Evolutionary conservation across 148 eudicot genomes (phyloP).

Genomic region (Gaultheria prostrata): DNA sequence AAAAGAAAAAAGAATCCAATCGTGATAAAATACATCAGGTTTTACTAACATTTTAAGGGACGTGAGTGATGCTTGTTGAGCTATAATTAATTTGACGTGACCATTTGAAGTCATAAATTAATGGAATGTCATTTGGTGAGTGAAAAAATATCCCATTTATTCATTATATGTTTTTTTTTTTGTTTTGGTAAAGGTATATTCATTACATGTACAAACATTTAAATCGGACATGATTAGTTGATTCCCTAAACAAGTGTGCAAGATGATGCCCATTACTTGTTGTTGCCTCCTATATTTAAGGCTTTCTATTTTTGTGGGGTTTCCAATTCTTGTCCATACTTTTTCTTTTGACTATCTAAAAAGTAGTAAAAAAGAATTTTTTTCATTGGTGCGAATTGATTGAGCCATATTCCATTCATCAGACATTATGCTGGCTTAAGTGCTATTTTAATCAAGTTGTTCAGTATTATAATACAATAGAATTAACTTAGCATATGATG

Average conservation of each 20-base stretch:
- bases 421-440: not conserved
- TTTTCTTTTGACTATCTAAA: not conserved
- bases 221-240: not conserved
- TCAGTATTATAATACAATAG: not conserved
- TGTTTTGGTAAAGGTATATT: no score
- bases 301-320: not conserved
- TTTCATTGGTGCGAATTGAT: constrained; percentile 5
- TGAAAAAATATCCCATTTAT: no score
- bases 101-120: not conserved
- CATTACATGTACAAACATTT: not conserved
- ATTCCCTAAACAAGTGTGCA: not conserved
- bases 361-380: not conserved
- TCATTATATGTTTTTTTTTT: no score
- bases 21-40: no score
- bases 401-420: not conserved
- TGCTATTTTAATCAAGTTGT: not conserved
- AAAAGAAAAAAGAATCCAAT: no score
- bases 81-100: no score
- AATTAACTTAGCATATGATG: not conserved
- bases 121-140: not conserved
- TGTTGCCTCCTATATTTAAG: not conserved
- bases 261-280: not conserved
- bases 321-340: not conserved
- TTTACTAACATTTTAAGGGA: no score
- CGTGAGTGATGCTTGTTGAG: not conserved